Percentiles rank a stretch among this genome's conserved stretches.
These are phyloP conservation scores for Colletotrichum somersetense DNA, from an alignment of 2,329 filamentous ascomycete species.

Conservation along the genomic window DNA sequence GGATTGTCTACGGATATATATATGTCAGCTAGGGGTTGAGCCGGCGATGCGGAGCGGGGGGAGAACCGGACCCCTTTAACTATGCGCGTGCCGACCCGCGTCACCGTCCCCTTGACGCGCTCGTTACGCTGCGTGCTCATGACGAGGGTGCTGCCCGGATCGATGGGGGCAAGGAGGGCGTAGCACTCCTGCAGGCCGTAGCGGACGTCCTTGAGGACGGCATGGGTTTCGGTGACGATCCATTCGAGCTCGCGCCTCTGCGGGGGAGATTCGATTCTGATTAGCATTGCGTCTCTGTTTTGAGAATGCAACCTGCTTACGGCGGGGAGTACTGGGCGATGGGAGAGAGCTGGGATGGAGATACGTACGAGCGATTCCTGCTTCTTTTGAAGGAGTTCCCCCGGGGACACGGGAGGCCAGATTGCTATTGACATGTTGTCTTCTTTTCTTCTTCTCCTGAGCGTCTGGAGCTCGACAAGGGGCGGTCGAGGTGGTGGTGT, in stretches of 20 bases:
- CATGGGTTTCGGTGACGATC: constrained; percentile 64
- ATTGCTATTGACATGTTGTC: constrained; percentile 67
- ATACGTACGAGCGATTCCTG: constrained; percentile 64
- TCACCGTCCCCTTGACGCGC: constrained; percentile 91
- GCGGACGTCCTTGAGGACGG: constrained; percentile 64
- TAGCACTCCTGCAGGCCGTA: constrained; percentile 89
- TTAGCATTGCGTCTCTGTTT: constrained; percentile 46
- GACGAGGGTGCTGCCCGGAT: constrained; percentile 89
- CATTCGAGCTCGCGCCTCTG: constrained; percentile 67
- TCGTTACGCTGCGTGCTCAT: constrained; percentile 90
- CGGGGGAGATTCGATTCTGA: constrained; percentile 44
- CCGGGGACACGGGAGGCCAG: constrained; percentile 67
- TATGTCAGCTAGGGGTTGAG: background rate
- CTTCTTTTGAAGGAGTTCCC: constrained; percentile 63
- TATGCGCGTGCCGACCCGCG: constrained; percentile 88
- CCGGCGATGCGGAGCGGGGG: constrained; percentile 3
- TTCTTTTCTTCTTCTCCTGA: background rate
- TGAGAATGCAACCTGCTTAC: background rate
- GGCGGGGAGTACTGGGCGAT: background rate
- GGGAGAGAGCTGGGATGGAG: background rate
- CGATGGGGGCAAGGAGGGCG: constrained; percentile 84
- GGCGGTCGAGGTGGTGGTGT: background rate
- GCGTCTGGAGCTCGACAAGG: background rate
- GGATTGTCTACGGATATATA: constrained; percentile 71
- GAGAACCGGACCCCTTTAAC: constrained; percentile 84